Percentiles rank a stretch among this genome's conserved stretches.
phyloP scores from a whole-genome alignment of 1,284 basidiomycete genomes.

The Kalmanozyma brasiliensis region DNA sequence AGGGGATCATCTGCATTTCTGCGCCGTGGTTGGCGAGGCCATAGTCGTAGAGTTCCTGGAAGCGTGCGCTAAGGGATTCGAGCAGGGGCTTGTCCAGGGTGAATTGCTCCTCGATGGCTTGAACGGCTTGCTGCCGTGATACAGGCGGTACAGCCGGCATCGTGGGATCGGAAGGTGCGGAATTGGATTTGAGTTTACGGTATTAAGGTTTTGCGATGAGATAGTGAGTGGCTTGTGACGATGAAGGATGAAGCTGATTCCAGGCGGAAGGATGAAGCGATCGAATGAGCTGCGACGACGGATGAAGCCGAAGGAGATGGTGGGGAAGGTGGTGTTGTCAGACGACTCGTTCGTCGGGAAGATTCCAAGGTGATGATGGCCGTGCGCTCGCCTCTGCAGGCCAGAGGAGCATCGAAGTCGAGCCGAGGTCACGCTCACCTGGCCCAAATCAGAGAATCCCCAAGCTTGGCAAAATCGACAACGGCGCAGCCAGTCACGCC shows the following conservation, averaged over 20 bases:
- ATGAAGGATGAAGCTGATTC: neutral
- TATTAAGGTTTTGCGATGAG: no score
- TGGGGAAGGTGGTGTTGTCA: no score
- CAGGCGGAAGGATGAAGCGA: no score
- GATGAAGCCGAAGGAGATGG: no score
- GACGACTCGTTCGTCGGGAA: no score
- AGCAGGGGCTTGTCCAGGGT: constrained; percentile 47
- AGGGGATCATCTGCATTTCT: constrained; percentile 65
- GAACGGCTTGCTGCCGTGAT: constrained; percentile 44
- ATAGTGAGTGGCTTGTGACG: neutral
- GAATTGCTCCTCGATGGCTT: constrained; percentile 48
- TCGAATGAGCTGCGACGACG: no score
- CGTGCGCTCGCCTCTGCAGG: no score
- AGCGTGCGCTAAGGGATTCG: constrained; percentile 46
- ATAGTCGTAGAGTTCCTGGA: constrained; percentile 53
- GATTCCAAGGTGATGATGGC: no score
- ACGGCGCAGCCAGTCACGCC: no score
- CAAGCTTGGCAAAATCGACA: neutral
- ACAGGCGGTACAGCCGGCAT: constrained; percentile 52
- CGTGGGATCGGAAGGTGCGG: neutral
- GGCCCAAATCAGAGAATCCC: no score
- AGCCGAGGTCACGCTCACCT: no score
- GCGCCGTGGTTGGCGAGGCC: constrained; percentile 57
- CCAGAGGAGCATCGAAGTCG: no score
- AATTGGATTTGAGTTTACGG: neutral